These are phyloP conservation scores for Melastoma malabathricum DNA, from an alignment of 345 rosid species.

Conservation along the genomic window DNA sequence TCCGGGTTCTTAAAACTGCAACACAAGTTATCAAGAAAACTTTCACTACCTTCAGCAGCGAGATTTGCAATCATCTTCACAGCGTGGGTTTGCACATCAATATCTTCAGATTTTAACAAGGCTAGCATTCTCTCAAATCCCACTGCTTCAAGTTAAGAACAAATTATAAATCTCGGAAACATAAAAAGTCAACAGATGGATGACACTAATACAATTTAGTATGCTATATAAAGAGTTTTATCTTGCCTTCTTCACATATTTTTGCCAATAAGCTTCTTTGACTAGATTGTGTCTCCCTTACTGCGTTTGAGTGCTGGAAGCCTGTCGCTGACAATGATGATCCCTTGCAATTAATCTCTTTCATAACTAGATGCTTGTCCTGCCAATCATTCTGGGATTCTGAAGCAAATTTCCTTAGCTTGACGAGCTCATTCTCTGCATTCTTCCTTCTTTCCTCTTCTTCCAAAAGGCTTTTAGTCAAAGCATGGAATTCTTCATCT, in stretches of 20 bases:
- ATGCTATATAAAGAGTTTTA: neutral
- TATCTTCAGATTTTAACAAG: conserved; percentile 63
- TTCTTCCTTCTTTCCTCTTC: conserved; percentile 67
- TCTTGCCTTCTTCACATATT: conserved; percentile 86
- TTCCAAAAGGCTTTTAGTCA: conserved; percentile 40
- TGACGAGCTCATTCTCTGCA: conserved; percentile 46
- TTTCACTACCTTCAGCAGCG: conserved; percentile 77
- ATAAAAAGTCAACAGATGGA: neutral
- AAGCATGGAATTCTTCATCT: conserved; percentile 39
- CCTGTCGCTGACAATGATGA: conserved; percentile 20
- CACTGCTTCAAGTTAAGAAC: conserved; percentile 30
- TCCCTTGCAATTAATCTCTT: conserved; percentile 41
- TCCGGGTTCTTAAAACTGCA: no score
- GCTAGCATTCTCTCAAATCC: conserved; percentile 80
- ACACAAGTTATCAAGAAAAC: neutral
- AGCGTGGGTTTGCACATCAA: conserved; percentile 79
- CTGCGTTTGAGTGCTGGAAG: conserved; percentile 40
- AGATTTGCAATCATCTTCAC: conserved; percentile 93
- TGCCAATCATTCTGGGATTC: conserved; percentile 41
- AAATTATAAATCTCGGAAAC: conserved; percentile 7
- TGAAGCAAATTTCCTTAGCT: conserved; percentile 38
- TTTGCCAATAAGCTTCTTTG: conserved; percentile 84
- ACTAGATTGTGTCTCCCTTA: conserved; percentile 45
- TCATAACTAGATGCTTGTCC: conserved; percentile 35
- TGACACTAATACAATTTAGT: neutral